Evolutionary conservation across 805 yeast genomes (phyloP), one percentile per base, ranked within the genome.

Genomic region (Myxozyma kluyveri): DNA sequence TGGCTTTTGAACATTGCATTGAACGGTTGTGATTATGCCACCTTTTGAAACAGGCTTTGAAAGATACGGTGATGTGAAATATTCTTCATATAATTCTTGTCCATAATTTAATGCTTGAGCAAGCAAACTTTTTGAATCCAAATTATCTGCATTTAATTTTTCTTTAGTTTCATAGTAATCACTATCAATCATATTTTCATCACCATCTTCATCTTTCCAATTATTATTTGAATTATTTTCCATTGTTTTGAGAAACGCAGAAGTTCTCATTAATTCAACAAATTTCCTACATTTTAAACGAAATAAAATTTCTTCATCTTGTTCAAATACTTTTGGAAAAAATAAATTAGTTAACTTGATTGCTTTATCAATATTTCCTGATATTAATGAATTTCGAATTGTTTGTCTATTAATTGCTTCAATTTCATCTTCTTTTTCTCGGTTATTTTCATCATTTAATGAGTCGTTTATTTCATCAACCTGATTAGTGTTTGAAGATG

Each of bases 281-380:
- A 80, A 70, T 62, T 73, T 72, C 23, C 73, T 65, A 51, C 80
- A 74, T 27, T 69, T 59, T 44, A 80, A 62, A 56, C 70, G 68
- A 62, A 80, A 77, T 26, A 65, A 44, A 19, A 78, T 63, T 17
- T 62, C 63, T 9, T 63, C 62, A 52, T 70, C 64, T 2, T 62
- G 55, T 6, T 52, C 49, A 39, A 77, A 66, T 7, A 76, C 70
- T 0, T 57, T 57, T 0, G 80, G 79, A 56, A 71, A 77, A 23
- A 69, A 65, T 2, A 63, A 42, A 2, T 69, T 64, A 12, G 80
- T 62, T 42, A 72, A 65, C 37, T 65, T 65, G 45, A 75, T 56
- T 17, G 77, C 76, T 19, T 66, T 69, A 36, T 74, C 77, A 40
- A 81, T 69, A 18, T 80, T 71, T 21, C 78, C 76, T 2, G 69